A percentile compares a stretch with the other conserved stretches of the same genome.
phyloP scores from a whole-genome alignment of 768 basidiomycete species.

The Podaxis carcinomalis region DNA sequence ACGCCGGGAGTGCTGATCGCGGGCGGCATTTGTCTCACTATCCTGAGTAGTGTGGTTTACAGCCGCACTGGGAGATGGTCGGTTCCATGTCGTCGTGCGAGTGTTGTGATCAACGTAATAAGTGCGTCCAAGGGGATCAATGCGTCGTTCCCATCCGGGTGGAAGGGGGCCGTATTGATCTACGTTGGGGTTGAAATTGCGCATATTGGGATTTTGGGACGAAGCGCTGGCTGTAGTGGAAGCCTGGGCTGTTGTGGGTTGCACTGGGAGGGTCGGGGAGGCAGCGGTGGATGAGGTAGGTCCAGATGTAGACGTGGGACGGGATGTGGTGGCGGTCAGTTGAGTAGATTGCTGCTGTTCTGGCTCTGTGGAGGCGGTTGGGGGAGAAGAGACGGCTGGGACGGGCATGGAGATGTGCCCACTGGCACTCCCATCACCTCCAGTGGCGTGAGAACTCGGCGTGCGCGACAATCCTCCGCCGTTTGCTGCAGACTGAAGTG shows the following conservation, averaged over 20 bases:
- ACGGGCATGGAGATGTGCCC: slow-evolving; percentile 37
- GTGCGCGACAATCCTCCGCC: slow-evolving; percentile 50
- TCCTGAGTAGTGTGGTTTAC: slow-evolving; percentile 70
- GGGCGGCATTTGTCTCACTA: slow-evolving; percentile 78
- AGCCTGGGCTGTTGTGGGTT: slow-evolving; percentile 18
- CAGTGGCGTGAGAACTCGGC: slow-evolving; percentile 61
- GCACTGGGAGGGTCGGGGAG: slow-evolving; percentile 17
- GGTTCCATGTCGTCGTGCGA: slow-evolving; percentile 95
- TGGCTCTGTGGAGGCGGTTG: slow-evolving; percentile 19
- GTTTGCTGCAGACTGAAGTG: slow-evolving; percentile 37
- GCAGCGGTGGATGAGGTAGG: slow-evolving; percentile 22
- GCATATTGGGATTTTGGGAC: slow-evolving; percentile 50
- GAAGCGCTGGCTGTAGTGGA: slow-evolving; percentile 32
- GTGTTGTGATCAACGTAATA: slow-evolving; percentile 99
- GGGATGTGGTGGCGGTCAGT: slow-evolving; percentile 12
- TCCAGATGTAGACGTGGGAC: slow-evolving; percentile 14
- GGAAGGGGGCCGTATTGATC: slow-evolving; percentile 94
- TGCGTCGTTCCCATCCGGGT: slow-evolving; percentile 92
- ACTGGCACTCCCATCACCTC: slow-evolving; percentile 36
- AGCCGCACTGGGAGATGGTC: slow-evolving; percentile 76
- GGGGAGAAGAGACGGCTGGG: slow-evolving; percentile 23
- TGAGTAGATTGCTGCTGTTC: slow-evolving; percentile 20
- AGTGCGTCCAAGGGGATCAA: slow-evolving; percentile 91
- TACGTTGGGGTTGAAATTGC: slow-evolving; percentile 91
- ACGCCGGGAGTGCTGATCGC: slow-evolving; percentile 81